These are phyloP conservation scores for Lodderomyces metapsilosis DNA, from an alignment of 1,139 yeast genomes.

Conservation along the genomic window DNA sequence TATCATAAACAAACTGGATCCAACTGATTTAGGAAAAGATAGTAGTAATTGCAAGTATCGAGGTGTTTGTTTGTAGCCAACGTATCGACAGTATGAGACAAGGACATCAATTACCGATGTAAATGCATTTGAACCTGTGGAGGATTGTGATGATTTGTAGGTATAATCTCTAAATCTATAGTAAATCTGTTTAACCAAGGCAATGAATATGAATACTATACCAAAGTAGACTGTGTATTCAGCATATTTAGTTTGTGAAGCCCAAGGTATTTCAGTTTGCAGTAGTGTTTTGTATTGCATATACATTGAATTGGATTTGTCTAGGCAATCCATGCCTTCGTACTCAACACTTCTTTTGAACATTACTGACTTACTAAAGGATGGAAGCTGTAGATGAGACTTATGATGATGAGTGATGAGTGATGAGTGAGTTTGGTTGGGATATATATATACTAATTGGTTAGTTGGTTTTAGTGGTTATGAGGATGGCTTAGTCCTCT, in stretches of 20 bases:
- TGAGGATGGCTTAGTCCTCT: no score
- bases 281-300: conserved; percentile 24
- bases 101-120: conserved; percentile 27
- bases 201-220: conserved; percentile 34
- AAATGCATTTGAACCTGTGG: conserved; percentile 11
- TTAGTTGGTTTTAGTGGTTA: no score
- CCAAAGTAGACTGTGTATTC: conserved; percentile 48
- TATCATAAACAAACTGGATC: conserved; percentile 40
- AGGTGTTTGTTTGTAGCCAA: conserved; percentile 53
- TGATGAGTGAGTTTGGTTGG: no score
- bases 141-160: conserved; percentile 15
- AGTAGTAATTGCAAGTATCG: conserved; percentile 29
- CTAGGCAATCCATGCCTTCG: conserved; percentile 51
- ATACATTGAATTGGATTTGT: conserved; percentile 28
- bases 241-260: conserved; percentile 39
- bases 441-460: no score
- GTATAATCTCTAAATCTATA: conserved; percentile 35
- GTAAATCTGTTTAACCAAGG: conserved; percentile 38
- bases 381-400: no score
- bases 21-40: conserved; percentile 54
- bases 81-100: conserved; percentile 41
- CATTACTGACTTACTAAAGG: not conserved
- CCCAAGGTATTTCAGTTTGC: conserved; percentile 43
- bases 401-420: no score
- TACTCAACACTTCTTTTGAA: conserved; percentile 17